Percentiles rank a stretch among this genome's conserved stretches.
Conservation (phyloP, 768 basidiomycete species). For the Phylloporus sp. region DNA sequence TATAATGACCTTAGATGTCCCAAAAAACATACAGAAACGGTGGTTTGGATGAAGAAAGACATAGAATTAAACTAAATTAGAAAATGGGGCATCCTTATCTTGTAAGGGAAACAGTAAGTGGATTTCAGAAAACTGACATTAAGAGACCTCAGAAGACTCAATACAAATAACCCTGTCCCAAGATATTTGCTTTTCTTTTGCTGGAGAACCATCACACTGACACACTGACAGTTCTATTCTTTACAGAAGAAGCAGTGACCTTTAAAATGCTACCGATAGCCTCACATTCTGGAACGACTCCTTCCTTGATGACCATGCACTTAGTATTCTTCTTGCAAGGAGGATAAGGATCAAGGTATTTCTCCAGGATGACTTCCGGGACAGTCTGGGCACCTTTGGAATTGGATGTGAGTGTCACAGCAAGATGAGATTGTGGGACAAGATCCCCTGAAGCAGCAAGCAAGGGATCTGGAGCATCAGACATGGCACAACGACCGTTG, state of each 20-base stretch:
- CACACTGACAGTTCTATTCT: not conserved
- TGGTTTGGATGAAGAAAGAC: too few relatives aligned
- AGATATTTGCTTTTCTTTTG: not conserved
- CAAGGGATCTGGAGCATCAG: not conserved
- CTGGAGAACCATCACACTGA: not conserved
- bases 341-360: not conserved
- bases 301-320: constrained; percentile 1
- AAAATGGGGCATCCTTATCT: too few relatives aligned
- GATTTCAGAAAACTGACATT: too few relatives aligned
- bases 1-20: too few relatives aligned
- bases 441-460: not conserved
- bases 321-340: not conserved
- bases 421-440: not conserved
- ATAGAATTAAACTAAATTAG: too few relatives aligned
- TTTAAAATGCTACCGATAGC: not conserved
- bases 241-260: not conserved
- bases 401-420: not conserved
- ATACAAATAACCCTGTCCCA: not conserved
- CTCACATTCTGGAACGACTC: not conserved
- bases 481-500: not conserved
- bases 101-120: too few relatives aligned
- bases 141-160: not conserved
- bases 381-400: not conserved
- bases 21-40: too few relatives aligned
- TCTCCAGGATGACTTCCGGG: not conserved